Percentiles rank a stretch among this genome's conserved stretches.
Conservation (phyloP, 129 eudicot species). For the Logfia minima region DNA sequence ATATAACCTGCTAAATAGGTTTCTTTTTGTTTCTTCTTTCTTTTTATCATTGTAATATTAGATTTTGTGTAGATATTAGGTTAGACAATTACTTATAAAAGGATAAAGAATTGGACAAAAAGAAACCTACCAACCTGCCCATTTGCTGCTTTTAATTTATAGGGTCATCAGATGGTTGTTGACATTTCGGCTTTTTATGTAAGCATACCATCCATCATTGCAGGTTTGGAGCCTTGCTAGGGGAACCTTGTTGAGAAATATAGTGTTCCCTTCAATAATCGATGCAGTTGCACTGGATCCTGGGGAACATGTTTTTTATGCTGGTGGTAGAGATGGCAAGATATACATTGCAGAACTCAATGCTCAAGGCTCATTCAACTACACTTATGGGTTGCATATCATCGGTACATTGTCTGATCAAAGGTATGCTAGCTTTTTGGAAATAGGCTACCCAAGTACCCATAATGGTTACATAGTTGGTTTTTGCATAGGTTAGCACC, state of each 20-base stretch:
- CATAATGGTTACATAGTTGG: not conserved
- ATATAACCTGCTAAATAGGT: too few species aligned
- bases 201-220: constrained; percentile 18
- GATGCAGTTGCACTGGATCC: constrained; percentile 84
- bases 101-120: not conserved
- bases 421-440: constrained; percentile 41
- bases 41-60: too few species aligned
- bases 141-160: not conserved
- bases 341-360: constrained; percentile 75
- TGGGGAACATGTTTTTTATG: constrained; percentile 78
- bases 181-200: constrained; percentile 15
- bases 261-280: constrained; percentile 70
- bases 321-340: constrained; percentile 88
- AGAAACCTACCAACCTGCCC: not conserved
- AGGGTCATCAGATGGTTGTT: constrained; percentile 8
- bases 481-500: not conserved
- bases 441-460: not conserved
- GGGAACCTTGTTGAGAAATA: constrained; percentile 61
- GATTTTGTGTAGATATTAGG: too few species aligned
- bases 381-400: constrained; percentile 58
- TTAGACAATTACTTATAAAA: not conserved
- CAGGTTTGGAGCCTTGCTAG: constrained; percentile 76
- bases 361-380: constrained; percentile 46
- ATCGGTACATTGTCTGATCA: constrained; percentile 73
- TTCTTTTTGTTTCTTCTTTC: too few species aligned